phyloP scores from a whole-genome alignment of 108 stramenopile species.

The Aurantiochytrium sp. region DNA sequence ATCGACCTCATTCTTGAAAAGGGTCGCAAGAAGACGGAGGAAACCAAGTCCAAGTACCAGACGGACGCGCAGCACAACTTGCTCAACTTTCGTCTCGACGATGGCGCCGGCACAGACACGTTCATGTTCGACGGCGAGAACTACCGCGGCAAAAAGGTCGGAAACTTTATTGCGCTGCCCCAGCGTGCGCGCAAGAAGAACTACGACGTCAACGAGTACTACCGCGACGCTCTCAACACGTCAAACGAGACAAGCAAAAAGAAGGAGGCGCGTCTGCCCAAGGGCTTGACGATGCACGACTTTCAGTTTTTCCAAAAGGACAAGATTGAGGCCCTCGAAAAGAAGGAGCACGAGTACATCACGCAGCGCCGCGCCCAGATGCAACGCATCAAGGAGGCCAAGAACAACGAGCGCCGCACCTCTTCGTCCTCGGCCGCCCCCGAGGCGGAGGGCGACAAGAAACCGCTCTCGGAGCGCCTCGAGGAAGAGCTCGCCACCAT shows the following conservation, averaged over 20 bases:
- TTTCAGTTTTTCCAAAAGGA: slow-evolving; percentile 83
- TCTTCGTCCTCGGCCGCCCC: background rate
- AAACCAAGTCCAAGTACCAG: slow-evolving; percentile 73
- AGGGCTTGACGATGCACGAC: slow-evolving; percentile 78
- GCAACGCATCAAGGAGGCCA: slow-evolving; percentile 54
- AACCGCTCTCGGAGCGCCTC: background rate
- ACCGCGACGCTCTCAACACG: slow-evolving; percentile 62
- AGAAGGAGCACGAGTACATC: slow-evolving; percentile 65
- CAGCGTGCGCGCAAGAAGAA: slow-evolving; percentile 90
- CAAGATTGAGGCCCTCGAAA: slow-evolving; percentile 60
- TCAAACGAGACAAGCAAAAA: slow-evolving; percentile 65
- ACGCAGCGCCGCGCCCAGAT: slow-evolving; percentile 61
- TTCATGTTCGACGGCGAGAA: slow-evolving; percentile 76
- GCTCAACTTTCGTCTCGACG: slow-evolving; percentile 77
- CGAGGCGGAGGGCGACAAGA: background rate
- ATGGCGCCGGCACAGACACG: slow-evolving; percentile 63
- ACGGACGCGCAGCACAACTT: slow-evolving; percentile 90
- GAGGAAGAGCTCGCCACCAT: background rate
- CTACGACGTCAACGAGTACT: slow-evolving; percentile 90
- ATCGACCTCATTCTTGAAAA: slow-evolving; percentile 89
- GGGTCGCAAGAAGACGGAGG: slow-evolving; percentile 79
- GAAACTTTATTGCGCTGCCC: slow-evolving; percentile 81
- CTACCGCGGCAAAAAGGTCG: slow-evolving; percentile 63
- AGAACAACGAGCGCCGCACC: background rate
- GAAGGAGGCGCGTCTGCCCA: slow-evolving; percentile 64